phyloP scores from a whole-genome alignment of 2,329 filamentous ascomycete species.

The Ophioceras dolichostomum region DNA sequence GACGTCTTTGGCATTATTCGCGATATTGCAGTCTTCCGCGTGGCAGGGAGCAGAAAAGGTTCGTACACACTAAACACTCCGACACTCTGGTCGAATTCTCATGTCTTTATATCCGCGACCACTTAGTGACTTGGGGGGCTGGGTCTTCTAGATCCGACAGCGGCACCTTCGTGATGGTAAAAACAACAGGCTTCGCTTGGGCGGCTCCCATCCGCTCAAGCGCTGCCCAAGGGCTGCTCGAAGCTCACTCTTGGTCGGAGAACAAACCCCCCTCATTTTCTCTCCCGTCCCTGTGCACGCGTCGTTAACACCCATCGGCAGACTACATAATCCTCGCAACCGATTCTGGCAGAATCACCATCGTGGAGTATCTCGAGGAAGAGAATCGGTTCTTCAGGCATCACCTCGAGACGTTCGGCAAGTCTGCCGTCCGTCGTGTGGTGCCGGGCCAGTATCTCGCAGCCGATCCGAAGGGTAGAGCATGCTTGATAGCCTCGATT shows the following conservation, averaged over 20 bases:
- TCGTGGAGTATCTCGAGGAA: conserved; percentile 80
- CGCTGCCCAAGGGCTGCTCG: background rate
- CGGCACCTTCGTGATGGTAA: background rate
- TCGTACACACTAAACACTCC: conserved; percentile 33
- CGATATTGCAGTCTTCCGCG: conserved; percentile 73
- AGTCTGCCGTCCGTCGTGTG: conserved; percentile 87
- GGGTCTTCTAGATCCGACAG: conserved; percentile 31
- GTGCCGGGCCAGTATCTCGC: conserved; percentile 94
- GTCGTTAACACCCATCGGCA: no score
- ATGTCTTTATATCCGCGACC: conserved; percentile 20
- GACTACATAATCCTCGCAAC: conserved; percentile 94
- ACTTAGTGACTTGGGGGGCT: conserved; percentile 63
- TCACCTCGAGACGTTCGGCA: conserved; percentile 95
- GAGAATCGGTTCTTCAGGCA: conserved; percentile 81
- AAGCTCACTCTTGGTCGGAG: background rate
- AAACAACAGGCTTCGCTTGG: background rate
- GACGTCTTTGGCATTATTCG: conserved; percentile 95
- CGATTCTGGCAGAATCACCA: conserved; percentile 89
- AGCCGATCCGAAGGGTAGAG: conserved; percentile 88
- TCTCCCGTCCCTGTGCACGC: background rate
- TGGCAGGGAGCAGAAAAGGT: conserved; percentile 95
- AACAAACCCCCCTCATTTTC: background rate
- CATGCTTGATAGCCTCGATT: conserved; percentile 82
- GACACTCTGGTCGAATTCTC: conserved; percentile 26
- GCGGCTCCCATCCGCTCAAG: background rate